phyloP scores from a whole-genome alignment of 345 rosid species.

The Salix dunnii region DNA sequence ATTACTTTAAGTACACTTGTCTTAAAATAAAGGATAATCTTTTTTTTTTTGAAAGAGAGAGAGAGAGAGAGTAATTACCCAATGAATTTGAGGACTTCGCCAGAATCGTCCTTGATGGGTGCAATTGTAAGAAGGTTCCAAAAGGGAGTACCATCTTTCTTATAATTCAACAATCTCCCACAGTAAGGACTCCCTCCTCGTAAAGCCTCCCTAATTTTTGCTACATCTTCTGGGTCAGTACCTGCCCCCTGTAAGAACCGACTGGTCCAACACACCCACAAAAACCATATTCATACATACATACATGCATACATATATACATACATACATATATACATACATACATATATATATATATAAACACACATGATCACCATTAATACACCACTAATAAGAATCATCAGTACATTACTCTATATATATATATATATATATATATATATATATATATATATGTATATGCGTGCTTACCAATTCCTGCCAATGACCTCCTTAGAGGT shows the following conservation, averaged over 20 bases:
- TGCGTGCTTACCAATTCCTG: constrained; percentile 72
- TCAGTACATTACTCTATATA: too few species aligned
- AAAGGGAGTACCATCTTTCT: constrained; percentile 89
- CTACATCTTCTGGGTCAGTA: constrained; percentile 81
- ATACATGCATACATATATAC: too few species aligned
- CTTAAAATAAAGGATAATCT: not conserved
- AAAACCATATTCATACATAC: too few species aligned
- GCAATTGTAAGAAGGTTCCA: constrained; percentile 95
- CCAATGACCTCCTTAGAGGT: constrained; percentile 89
- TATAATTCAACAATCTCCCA: constrained; percentile 85
- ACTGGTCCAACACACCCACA: constrained; percentile 27
- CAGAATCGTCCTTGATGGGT: constrained; percentile 86
- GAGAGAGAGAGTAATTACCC: constrained; percentile 50
- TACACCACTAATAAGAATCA: too few species aligned
- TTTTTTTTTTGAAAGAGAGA: not conserved
- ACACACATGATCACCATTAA: too few species aligned
- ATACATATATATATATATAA: accelerated
- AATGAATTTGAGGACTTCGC: constrained; percentile 80
- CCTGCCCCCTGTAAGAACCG: constrained; percentile 91
- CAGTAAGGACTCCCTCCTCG: constrained; percentile 60
- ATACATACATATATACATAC: too few species aligned
- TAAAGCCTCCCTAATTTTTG: constrained; percentile 71
- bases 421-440: too few species aligned
- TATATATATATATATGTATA: too few species aligned
- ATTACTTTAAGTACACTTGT: too few species aligned